A percentile compares a stretch with the other conserved stretches of the same genome.
These are phyloP conservation scores for Boletus fagicola DNA, from an alignment of 768 basidiomycete species.

Conservation along the genomic window DNA sequence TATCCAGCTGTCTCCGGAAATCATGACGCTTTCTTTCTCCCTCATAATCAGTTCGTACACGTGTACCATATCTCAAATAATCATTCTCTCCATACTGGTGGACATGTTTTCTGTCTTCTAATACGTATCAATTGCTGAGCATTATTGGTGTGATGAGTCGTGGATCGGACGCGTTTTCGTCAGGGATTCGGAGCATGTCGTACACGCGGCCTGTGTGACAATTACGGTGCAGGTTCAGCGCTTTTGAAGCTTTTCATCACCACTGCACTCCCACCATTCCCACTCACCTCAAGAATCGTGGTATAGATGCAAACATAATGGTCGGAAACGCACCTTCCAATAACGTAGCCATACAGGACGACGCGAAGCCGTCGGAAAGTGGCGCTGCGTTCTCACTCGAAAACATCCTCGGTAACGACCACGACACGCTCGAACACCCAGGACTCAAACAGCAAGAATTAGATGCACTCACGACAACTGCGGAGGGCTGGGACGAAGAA, in stretches of 20 bases:
- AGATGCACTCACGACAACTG: slow-evolving; percentile 35
- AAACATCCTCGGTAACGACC: slow-evolving; percentile 65
- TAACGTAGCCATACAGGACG: slow-evolving; percentile 13
- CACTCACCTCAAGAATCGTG: background rate
- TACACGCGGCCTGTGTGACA: slow-evolving; percentile 30
- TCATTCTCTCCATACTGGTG: background rate
- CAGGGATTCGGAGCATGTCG: slow-evolving; percentile 6
- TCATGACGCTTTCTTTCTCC: background rate
- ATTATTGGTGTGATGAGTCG: background rate
- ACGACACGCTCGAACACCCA: slow-evolving; percentile 61
- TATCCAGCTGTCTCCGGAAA: background rate
- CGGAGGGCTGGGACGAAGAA: slow-evolving; percentile 71
- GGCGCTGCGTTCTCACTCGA: slow-evolving; percentile 53
- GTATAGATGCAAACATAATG: slow-evolving; percentile 23
- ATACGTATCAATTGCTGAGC: background rate
- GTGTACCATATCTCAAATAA: slow-evolving; percentile 21
- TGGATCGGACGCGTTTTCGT: background rate
- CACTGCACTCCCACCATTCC: slow-evolving; percentile 10
- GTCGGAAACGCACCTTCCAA: slow-evolving; percentile 18
- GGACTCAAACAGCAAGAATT: slow-evolving; percentile 32
- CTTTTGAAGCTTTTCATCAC: slow-evolving; percentile 9
- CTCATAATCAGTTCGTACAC: slow-evolving; percentile 5
- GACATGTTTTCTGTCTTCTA: background rate
- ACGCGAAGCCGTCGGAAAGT: slow-evolving; percentile 2
- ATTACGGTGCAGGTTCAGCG: slow-evolving; percentile 4